phyloP scores from a whole-genome alignment of 805 yeast species.

The Metschnikowia kunwiensis region DNA sequence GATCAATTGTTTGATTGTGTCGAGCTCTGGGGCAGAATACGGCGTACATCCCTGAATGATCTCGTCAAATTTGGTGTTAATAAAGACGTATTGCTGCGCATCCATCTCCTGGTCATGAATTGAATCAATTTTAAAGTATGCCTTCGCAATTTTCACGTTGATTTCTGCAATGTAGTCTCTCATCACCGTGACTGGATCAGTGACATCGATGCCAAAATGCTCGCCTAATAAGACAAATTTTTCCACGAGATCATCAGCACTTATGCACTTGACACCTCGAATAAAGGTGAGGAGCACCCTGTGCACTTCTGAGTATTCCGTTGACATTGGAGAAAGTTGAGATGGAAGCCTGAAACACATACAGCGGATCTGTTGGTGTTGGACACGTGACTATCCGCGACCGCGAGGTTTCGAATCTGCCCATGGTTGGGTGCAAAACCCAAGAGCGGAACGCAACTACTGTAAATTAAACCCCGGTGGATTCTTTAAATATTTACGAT shows the following conservation, averaged over 20 bases:
- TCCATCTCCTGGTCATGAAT: slow-evolving; percentile 35
- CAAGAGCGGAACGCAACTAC: background rate
- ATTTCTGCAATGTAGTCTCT: slow-evolving; percentile 25
- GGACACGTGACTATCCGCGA: too few relatives aligned
- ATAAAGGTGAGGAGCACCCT: slow-evolving; percentile 18
- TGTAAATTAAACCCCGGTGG: too few relatives aligned
- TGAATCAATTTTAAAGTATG: slow-evolving; percentile 45
- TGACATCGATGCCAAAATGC: slow-evolving; percentile 9
- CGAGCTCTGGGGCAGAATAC: slow-evolving; percentile 39
- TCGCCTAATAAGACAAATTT: slow-evolving; percentile 9
- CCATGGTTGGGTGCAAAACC: slow-evolving; percentile 3
- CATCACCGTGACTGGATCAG: slow-evolving; percentile 7
- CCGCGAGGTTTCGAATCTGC: too few relatives aligned
- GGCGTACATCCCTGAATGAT: slow-evolving; percentile 38
- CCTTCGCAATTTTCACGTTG: slow-evolving; percentile 30
- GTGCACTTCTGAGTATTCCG: slow-evolving; percentile 16
- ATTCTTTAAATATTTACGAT: too few relatives aligned
- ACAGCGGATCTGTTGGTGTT: too few relatives aligned
- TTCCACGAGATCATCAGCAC: slow-evolving; percentile 8
- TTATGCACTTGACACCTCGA: slow-evolving; percentile 11
- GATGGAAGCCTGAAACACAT: too few relatives aligned
- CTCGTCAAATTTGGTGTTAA: slow-evolving; percentile 41
- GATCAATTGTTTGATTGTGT: slow-evolving; percentile 42
- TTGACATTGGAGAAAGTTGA: slow-evolving; percentile 2
- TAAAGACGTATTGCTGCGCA: slow-evolving; percentile 32